Conservation (phyloP, 129 eudicot species). For the Calendula officinalis region DNA sequence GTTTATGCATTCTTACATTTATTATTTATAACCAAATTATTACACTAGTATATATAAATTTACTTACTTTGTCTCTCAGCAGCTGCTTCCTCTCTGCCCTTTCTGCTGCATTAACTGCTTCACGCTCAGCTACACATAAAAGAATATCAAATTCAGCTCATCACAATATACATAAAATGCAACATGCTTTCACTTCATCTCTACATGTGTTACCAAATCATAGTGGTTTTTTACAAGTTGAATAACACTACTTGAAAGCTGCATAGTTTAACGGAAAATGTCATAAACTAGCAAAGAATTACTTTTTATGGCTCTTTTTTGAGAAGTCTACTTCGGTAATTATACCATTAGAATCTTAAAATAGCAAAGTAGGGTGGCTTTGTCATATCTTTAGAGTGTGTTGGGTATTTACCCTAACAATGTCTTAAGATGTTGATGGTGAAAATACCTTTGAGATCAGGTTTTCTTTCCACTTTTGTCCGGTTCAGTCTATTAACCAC, state of each 20-base stretch:
- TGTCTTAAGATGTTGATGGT: background rate
- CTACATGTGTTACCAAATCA: background rate
- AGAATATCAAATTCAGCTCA: slow-evolving; percentile 23
- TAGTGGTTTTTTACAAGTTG: too few relatives aligned
- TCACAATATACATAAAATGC: slow-evolving; percentile 3
- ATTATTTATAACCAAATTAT: background rate
- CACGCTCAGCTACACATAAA: slow-evolving; percentile 68
- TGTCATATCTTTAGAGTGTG: too few relatives aligned
- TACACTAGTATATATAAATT: background rate
- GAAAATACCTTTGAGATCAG: slow-evolving; percentile 77
- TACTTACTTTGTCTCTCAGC: slow-evolving; percentile 83
- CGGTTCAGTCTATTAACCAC: slow-evolving; percentile 84
- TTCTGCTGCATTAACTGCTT: slow-evolving; percentile 90
- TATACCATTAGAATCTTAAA: too few relatives aligned
- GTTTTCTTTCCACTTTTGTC: slow-evolving; percentile 89
- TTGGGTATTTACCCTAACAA: background rate
- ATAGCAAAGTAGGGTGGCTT: too few relatives aligned
- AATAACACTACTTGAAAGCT: too few relatives aligned
- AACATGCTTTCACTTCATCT: slow-evolving; percentile 11
- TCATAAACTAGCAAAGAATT: too few relatives aligned
- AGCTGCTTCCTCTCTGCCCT: slow-evolving; percentile 86
- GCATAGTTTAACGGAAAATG: too few relatives aligned
- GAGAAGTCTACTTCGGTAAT: too few relatives aligned
- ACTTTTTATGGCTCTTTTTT: too few relatives aligned
- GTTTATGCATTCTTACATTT: background rate